Percentiles rank a stretch among this genome's conserved stretches.
Conservation (phyloP, 345 rosid species). For the Passiflora organensis region DNA sequence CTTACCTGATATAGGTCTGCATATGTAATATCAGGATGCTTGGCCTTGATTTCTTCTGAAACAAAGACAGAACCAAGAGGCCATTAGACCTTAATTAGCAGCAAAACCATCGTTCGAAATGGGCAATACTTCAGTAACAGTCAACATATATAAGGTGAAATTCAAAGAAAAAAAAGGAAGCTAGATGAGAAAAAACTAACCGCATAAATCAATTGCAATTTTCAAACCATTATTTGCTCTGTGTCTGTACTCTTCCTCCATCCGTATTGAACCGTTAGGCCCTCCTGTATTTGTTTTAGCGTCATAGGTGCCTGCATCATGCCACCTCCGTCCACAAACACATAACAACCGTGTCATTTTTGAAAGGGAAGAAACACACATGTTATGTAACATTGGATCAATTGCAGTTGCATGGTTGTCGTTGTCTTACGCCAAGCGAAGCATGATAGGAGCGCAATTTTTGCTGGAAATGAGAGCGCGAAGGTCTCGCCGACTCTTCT, state of each 20-base stretch:
- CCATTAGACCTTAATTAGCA: not conserved
- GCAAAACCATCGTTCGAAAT: too few relatives aligned
- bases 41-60: conserved; percentile 59
- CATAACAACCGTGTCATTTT: not conserved
- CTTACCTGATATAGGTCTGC: conserved; percentile 89
- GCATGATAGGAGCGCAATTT: conserved; percentile 79
- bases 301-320: conserved; percentile 91
- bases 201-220: conserved; percentile 63
- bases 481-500: conserved; percentile 66
- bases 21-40: conserved; percentile 57
- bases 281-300: conserved; percentile 75
- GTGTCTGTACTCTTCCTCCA: conserved; percentile 43
- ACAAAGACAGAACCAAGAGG: conserved; percentile 19
- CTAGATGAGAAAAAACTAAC: conserved; percentile 27
- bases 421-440: conserved; percentile 95
- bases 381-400: not conserved
- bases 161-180: not conserved
- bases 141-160: too few relatives aligned
- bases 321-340: conserved; percentile 46
- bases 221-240: conserved; percentile 53
- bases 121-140: too few relatives aligned
- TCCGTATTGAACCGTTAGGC: conserved; percentile 78
- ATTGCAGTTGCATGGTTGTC: too few relatives aligned
- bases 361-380: not conserved
- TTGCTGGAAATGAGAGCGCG: conserved; percentile 63